A percentile compares a stretch with the other conserved stretches of the same genome.
Conservation (phyloP, 2,329 filamentous ascomycete species). For the Monosporascus ibericus region DNA sequence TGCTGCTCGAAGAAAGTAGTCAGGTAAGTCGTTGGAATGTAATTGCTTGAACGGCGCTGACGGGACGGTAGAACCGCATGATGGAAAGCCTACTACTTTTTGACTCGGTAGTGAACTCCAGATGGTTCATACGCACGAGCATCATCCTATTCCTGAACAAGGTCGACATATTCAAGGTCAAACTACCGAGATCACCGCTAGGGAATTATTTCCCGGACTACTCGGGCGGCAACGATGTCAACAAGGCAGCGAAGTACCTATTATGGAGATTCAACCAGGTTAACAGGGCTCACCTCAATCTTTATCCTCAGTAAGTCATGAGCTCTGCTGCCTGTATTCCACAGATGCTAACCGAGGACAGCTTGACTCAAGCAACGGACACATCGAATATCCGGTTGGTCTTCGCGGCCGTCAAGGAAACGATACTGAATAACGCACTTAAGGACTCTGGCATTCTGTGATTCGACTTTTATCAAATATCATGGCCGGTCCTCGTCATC, state of each 20-base stretch:
- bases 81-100: slow-evolving; percentile 97
- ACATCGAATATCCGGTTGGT: slow-evolving; percentile 97
- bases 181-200: slow-evolving; percentile 80
- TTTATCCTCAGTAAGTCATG: slow-evolving; percentile 86
- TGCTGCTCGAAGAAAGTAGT: slow-evolving; percentile 91
- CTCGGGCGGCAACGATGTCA: slow-evolving; percentile 94
- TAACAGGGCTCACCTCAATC: slow-evolving; percentile 88
- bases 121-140: slow-evolving; percentile 98
- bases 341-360: slow-evolving; percentile 32
- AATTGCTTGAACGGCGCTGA: slow-evolving; percentile 4
- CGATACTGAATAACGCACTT: slow-evolving; percentile 94
- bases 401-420: slow-evolving; percentile 97
- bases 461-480: slow-evolving; percentile 26
- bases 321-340: not conserved
- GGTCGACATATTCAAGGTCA: slow-evolving; percentile 95
- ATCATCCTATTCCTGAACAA: slow-evolving; percentile 99
- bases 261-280: slow-evolving; percentile 99
- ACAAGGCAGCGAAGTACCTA: slow-evolving; percentile 94
- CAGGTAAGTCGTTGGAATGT: slow-evolving; percentile 56
- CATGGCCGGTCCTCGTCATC: slow-evolving; percentile 2
- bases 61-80: slow-evolving; percentile 77
- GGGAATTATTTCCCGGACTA: slow-evolving; percentile 98
- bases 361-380: slow-evolving; percentile 96
- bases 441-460: slow-evolving; percentile 95
- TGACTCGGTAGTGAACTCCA: slow-evolving; percentile 96